Conservation (phyloP, 306 rosid species). For the Lupinus albus region DNA sequence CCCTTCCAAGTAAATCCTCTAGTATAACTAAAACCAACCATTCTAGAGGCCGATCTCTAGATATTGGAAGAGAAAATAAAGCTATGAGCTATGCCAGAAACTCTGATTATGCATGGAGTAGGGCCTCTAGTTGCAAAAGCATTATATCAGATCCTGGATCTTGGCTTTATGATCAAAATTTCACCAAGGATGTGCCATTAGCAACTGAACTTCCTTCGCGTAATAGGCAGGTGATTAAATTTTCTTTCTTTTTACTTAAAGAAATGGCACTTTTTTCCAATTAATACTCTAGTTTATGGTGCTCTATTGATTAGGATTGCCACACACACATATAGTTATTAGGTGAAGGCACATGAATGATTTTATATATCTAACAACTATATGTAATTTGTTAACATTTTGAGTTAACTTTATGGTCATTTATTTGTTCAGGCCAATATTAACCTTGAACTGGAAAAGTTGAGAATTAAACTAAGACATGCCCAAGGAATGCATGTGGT, state of each 20-base stretch:
- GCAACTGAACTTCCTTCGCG: constrained; percentile 47
- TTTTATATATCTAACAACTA: too few relatives aligned
- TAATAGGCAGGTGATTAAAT: constrained; percentile 63
- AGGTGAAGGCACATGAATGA: too few relatives aligned
- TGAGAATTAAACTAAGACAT: constrained; percentile 85
- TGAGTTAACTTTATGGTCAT: neutral
- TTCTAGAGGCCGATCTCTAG: constrained; percentile 60
- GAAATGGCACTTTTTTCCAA: constrained; percentile 20
- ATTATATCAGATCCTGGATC: constrained; percentile 52
- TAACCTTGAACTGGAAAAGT: constrained; percentile 78
- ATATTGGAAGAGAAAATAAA: constrained; percentile 51
- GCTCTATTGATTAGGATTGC: too few relatives aligned
- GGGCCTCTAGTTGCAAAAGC: too few relatives aligned
- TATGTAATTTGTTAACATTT: constrained; percentile 15
- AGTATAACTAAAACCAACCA: constrained; percentile 46
- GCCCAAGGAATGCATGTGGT: constrained; percentile 83
- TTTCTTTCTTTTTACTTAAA: constrained; percentile 32
- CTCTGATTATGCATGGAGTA: constrained; percentile 49
- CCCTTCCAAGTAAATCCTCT: constrained; percentile 45
- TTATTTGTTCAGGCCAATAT: constrained; percentile 55
- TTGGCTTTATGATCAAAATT: constrained; percentile 54
- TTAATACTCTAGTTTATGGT: constrained; percentile 26
- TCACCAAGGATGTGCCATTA: constrained; percentile 41
- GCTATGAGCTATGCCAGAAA: constrained; percentile 46
- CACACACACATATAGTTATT: too few relatives aligned